Base-by-base conservation (phyloP, 257 asterid genomes). In the Linderniella brevidens region DNA sequence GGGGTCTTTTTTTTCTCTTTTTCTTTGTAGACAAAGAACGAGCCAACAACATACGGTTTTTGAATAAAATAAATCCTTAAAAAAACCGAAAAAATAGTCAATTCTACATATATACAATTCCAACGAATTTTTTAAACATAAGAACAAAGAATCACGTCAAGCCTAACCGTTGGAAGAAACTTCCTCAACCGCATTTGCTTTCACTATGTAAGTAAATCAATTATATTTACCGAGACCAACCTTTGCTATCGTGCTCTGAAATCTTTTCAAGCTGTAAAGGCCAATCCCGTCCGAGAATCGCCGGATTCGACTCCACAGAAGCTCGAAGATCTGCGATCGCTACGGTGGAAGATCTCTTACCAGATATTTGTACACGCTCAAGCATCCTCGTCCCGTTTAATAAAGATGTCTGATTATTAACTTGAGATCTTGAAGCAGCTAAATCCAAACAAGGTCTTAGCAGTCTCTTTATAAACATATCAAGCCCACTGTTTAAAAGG, bases 241-340 rank as follows among this genome's bases (percentile, higher is more conserved):
- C 32, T 25, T 25, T 25, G 6, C 32, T 25, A 25, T 25, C 32
- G 32, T 25, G 18, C 51, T 54, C 32, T 25, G 32, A 25, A 46
- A 75, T 14, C 66, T 63, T 75, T 80, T 71, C 92, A 50, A 78
- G 65, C 53, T 58, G 70, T 14, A 64, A 2, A 11, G 79, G 75
- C 86, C 93, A 75, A 60, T 82, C 72, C 53, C 64, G 70, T 45
- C 93, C 93, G 13, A 82, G 74, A 50, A 73, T 35, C 41, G 60
- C 15, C 16, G 83, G 79, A 67, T 73, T 63, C 20, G 46, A 67
- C 68, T 71, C 74, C 86, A 75, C 64, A 8, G 83, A 71, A 51
- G 55, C 80, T 44, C 50, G 61, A 50, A 75, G 70, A 39, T 82
- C 93, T 45, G 63, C 48, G 57, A 63, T 46, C 54, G 93, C 71